Percentiles rank a stretch among this genome's conserved stretches.
phyloP scores from a whole-genome alignment of 495 filamentous ascomycete genomes.

The Terfezia claveryi region DNA sequence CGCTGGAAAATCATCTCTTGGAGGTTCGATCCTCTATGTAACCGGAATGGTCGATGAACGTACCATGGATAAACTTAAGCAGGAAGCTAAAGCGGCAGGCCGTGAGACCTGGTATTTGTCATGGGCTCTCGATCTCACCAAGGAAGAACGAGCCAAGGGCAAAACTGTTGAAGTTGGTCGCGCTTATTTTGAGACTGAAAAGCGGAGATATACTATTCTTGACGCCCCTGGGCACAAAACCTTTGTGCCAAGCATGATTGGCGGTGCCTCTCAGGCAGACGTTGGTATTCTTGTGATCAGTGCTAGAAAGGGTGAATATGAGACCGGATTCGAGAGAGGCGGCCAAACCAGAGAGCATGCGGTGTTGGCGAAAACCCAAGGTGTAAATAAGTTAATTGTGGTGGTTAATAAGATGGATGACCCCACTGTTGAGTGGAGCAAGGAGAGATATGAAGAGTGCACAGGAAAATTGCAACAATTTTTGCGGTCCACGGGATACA shows the following conservation, averaged over 20 bases:
- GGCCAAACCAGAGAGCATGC: conserved; percentile 96
- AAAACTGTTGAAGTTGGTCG: conserved; percentile 96
- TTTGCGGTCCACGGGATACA: conserved; percentile 78
- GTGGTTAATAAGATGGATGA: conserved; percentile 99
- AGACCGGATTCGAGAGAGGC: conserved; percentile 98
- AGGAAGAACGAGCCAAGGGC: conserved; percentile 88
- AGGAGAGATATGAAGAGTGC: conserved; percentile 80
- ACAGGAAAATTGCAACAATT: conserved; percentile 70
- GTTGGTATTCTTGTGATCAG: conserved; percentile 91
- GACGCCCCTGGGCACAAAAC: conserved; percentile 95
- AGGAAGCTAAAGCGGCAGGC: conserved; percentile 83
- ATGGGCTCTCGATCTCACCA: conserved; percentile 90
- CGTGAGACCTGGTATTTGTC: conserved; percentile 98
- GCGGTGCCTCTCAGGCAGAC: conserved; percentile 88
- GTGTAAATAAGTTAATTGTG: conserved; percentile 81
- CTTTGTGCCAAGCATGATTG: conserved; percentile 90
- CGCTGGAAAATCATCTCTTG: conserved; percentile 88
- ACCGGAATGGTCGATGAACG: conserved; percentile 98
- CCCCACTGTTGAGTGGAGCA: conserved; percentile 79
- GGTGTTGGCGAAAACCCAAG: conserved; percentile 91
- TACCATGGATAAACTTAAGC: conserved; percentile 94
- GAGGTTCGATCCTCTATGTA: conserved; percentile 71
- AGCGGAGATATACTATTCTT: conserved; percentile 73
- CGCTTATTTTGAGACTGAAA: conserved; percentile 86
- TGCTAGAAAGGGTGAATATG: conserved; percentile 94